These are phyloP conservation scores for Verticillium longisporum DNA, from an alignment of 2,329 filamentous ascomycete genomes.

Conservation along the genomic window DNA sequence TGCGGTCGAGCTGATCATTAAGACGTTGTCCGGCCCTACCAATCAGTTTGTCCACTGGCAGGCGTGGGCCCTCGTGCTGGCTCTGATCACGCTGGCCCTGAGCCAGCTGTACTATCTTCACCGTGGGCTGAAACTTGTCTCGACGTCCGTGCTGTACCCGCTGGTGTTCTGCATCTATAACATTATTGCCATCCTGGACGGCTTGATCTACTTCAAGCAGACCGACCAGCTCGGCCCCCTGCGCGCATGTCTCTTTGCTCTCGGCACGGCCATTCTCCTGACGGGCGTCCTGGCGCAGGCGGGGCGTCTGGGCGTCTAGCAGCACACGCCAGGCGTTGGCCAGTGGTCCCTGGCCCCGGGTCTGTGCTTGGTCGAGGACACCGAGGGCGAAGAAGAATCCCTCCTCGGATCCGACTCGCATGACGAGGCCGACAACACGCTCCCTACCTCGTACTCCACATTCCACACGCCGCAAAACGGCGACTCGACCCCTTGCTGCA, in stretches of 20 bases:
- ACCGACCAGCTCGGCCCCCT: slow-evolving; percentile 69
- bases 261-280: slow-evolving; percentile 82
- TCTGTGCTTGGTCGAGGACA: slow-evolving; percentile 71
- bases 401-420: slow-evolving; percentile 41
- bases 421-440: slow-evolving; percentile 31
- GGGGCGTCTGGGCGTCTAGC: slow-evolving; percentile 82
- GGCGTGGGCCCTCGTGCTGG: slow-evolving; percentile 84
- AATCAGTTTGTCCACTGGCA: slow-evolving; percentile 97
- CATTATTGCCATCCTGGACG: slow-evolving; percentile 95
- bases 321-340: slow-evolving; percentile 51
- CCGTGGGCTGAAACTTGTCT: slow-evolving; percentile 86
- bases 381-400: slow-evolving; percentile 52
- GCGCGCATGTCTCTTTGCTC: slow-evolving; percentile 72
- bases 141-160: slow-evolving; percentile 91
- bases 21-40: slow-evolving; percentile 72
- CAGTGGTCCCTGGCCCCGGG: slow-evolving; percentile 74
- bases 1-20: slow-evolving; percentile 86
- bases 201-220: slow-evolving; percentile 93
- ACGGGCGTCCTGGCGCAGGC: slow-evolving; percentile 85
- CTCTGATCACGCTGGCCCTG: slow-evolving; percentile 73
- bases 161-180: slow-evolving; percentile 99
- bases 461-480: slow-evolving; percentile 30
- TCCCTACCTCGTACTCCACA: slow-evolving; percentile 38
- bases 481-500: slow-evolving; percentile 30
- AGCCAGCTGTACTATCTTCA: slow-evolving; percentile 94